Evolutionary conservation across 2,329 filamentous ascomycete genomes (phyloP).

Genomic region (Verticillium isaacii): DNA sequence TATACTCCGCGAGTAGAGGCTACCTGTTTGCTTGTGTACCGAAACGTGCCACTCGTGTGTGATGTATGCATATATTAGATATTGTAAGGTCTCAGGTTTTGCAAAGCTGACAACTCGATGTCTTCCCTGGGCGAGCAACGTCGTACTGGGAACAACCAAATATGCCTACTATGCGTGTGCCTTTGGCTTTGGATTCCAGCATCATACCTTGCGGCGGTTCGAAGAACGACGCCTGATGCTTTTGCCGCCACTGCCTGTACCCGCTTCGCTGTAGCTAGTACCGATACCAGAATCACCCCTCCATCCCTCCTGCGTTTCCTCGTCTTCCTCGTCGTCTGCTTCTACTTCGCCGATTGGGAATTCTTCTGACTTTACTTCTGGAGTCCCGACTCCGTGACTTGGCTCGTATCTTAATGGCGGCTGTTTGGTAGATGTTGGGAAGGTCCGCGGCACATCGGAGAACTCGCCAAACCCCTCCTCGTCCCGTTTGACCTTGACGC

Average conservation of each 20-base stretch:
- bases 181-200: neutral
- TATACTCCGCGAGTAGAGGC: too few relatives aligned
- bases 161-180: too few relatives aligned
- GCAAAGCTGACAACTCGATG: too few relatives aligned
- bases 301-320: constrained; percentile 18
- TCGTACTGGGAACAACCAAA: too few relatives aligned
- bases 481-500: constrained; percentile 16
- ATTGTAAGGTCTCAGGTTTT: too few relatives aligned
- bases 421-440: constrained; percentile 36
- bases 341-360: constrained; percentile 30
- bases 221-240: constrained; percentile 26
- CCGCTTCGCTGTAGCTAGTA: constrained; percentile 45
- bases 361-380: constrained; percentile 23
- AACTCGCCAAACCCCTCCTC: constrained; percentile 23
- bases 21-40: too few relatives aligned
- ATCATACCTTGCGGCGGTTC: constrained; percentile 7
- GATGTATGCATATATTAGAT: too few relatives aligned
- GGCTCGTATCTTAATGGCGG: constrained; percentile 35
- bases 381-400: constrained; percentile 26
- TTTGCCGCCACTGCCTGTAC: constrained; percentile 7
- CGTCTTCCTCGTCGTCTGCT: constrained; percentile 36
- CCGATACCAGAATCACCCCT: constrained; percentile 41
- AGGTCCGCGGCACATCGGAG: constrained; percentile 38
- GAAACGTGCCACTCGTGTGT: too few relatives aligned
- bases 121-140: too few relatives aligned